Percentiles rank a stretch among this genome's conserved stretches.
phyloP scores from a whole-genome alignment of 2,329 filamentous ascomycete species.

The Diaporthe helianthi region DNA sequence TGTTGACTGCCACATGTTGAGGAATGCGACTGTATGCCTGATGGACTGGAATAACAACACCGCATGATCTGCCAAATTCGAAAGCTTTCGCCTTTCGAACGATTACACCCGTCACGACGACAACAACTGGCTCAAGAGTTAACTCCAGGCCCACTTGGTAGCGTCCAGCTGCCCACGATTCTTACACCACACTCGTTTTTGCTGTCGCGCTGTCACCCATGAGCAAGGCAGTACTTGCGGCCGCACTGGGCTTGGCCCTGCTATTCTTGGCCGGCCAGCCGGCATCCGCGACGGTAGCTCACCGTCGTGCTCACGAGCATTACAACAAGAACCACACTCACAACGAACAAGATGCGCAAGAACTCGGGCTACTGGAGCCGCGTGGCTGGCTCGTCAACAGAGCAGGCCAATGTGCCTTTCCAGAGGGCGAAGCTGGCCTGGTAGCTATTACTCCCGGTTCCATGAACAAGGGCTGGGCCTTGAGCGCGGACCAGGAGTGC shows the following conservation, averaged over 20 bases:
- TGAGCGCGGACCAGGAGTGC: constrained; percentile 78
- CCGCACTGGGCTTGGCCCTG: constrained; percentile 57
- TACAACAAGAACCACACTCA: constrained; percentile 46
- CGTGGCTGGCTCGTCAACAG: constrained; percentile 52
- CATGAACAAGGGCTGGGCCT: constrained; percentile 78
- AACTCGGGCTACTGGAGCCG: constrained; percentile 34
- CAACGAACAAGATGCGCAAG: constrained; percentile 37
- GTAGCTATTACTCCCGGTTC: constrained; percentile 69
- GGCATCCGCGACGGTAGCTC: constrained; percentile 47
- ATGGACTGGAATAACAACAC: constrained; percentile 27
- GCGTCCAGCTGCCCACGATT: constrained; percentile 34
- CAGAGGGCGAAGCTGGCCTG: constrained; percentile 69
- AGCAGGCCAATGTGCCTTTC: constrained; percentile 69
- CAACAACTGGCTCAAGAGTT: background rate
- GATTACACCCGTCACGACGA: constrained; percentile 6
- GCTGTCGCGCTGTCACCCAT: constrained; percentile 46
- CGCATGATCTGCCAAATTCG: constrained; percentile 8
- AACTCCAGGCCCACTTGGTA: constrained; percentile 1
- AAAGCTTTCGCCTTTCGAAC: constrained; percentile 21
- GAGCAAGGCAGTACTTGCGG: constrained; percentile 59
- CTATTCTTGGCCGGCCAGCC: constrained; percentile 54
- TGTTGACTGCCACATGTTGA: constrained; percentile 19
- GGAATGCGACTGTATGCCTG: constrained; percentile 30
- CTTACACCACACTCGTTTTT: constrained; percentile 32
- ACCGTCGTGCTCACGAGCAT: constrained; percentile 45